These are phyloP conservation scores for Aureobasidium sp. DNA, from an alignment of 2,329 filamentous ascomycete genomes.

Conservation along the genomic window DNA sequence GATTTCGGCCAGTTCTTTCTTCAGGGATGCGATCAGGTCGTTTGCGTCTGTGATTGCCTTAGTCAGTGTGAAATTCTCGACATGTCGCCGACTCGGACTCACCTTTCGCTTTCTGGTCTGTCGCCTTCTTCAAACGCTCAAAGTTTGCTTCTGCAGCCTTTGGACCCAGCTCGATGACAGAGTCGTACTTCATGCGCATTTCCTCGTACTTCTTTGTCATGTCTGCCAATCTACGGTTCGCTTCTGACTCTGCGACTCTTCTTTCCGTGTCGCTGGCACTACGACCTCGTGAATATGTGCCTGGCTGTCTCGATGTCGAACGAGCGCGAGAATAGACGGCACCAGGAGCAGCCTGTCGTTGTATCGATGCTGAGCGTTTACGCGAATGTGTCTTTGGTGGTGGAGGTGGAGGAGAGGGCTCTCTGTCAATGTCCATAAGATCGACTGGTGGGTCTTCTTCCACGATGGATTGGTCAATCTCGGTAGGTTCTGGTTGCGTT, in stretches of 20 bases:
- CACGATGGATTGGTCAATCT: conserved; percentile 26
- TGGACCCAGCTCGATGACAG: conserved; percentile 68
- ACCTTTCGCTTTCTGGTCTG: conserved; percentile 64
- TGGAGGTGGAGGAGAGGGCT: conserved; percentile 19
- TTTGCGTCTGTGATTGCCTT: conserved; percentile 54
- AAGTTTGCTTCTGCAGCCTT: conserved; percentile 81
- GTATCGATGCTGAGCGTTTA: conserved; percentile 26
- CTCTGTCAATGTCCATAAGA: conserved; percentile 21
- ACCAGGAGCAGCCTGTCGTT: conserved; percentile 14
- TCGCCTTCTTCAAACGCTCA: conserved; percentile 69
- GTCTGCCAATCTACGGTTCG: conserved; percentile 71
- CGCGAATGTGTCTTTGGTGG: conserved; percentile 19
- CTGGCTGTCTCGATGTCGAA: conserved; percentile 30
- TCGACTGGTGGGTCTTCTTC: conserved; percentile 16
- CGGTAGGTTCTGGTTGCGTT: conserved; percentile 33
- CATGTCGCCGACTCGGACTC: too few species aligned
- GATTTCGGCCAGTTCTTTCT: conserved; percentile 57
- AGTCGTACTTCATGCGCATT: conserved; percentile 68
- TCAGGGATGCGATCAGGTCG: conserved; percentile 66
- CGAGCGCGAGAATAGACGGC: conserved; percentile 21
- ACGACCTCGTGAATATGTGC: conserved; percentile 30
- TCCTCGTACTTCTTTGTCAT: conserved; percentile 69
- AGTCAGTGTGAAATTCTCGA: conserved; percentile 10
- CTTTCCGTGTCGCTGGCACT: conserved; percentile 42
- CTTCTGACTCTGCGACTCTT: conserved; percentile 49